A percentile compares a stretch with the other conserved stretches of the same genome.
Conservation (phyloP, 2,329 filamentous ascomycete species). For the Talaromyces sp. region DNA sequence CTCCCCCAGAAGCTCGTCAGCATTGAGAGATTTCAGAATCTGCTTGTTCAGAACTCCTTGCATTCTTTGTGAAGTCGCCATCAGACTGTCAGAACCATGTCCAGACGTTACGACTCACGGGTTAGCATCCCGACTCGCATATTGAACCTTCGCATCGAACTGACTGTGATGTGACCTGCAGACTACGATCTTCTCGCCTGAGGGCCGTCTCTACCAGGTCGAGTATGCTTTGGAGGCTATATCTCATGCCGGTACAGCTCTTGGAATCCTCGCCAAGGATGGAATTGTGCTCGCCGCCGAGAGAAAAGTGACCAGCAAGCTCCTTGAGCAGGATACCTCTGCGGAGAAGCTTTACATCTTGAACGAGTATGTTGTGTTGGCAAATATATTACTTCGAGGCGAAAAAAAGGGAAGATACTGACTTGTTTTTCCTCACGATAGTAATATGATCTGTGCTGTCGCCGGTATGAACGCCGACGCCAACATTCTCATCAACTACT, state of each 20-base stretch:
- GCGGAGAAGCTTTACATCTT: slow-evolving; percentile 99
- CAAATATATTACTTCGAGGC: neutral
- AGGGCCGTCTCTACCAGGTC: slow-evolving; percentile 97
- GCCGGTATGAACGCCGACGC: slow-evolving; percentile 99
- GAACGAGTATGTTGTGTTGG: slow-evolving; percentile 68
- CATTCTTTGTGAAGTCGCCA: neutral
- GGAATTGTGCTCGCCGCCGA: slow-evolving; percentile 97
- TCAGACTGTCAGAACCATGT: slow-evolving; percentile 57
- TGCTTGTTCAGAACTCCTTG: neutral
- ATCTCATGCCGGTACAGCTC: slow-evolving; percentile 92
- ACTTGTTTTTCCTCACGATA: slow-evolving; percentile 33
- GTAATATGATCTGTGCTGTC: slow-evolving; percentile 99
- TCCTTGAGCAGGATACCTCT: slow-evolving; percentile 97
- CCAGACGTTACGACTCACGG: slow-evolving; percentile 94
- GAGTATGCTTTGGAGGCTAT: slow-evolving; percentile 99
- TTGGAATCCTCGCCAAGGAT: slow-evolving; percentile 95
- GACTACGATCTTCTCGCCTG: slow-evolving; percentile 99
- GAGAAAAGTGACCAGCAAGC: slow-evolving; percentile 98
- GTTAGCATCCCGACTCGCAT: slow-evolving; percentile 45
- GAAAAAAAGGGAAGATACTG: neutral
- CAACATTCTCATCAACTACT: slow-evolving; percentile 99
- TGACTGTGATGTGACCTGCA: slow-evolving; percentile 39
- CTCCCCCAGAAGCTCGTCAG: slow-evolving; percentile 5
- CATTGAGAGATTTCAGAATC: slow-evolving; percentile 3
- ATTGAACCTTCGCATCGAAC: slow-evolving; percentile 26